Percentiles rank a stretch among this genome's conserved stretches.
Evolutionary conservation across 176 grass and related monocot genomes (phyloP).

Genomic region (Raddia distichophylla): DNA sequence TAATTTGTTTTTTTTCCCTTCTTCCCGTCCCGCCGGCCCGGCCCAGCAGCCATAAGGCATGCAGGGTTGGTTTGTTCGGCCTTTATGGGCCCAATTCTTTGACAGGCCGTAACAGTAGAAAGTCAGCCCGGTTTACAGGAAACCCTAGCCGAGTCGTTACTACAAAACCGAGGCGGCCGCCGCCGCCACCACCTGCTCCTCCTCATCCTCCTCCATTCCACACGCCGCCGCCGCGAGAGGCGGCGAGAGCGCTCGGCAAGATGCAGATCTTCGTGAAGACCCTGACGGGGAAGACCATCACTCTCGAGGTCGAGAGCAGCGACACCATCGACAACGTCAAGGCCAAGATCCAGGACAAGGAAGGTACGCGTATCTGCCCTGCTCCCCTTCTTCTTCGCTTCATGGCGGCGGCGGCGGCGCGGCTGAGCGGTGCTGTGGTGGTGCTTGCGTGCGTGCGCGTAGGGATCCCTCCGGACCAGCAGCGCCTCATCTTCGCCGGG

Average conservation of each 20-base stretch:
- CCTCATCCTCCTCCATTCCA: too few relatives aligned
- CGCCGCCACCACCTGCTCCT: not conserved
- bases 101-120: too few relatives aligned
- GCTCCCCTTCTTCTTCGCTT: not conserved
- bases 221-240: not conserved
- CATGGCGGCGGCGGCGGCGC: not conserved
- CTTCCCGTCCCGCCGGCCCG: not conserved
- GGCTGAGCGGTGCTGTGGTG: not conserved
- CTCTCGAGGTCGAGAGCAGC: slow-evolving; percentile 97
- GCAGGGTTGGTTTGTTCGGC: too few relatives aligned
- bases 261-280: slow-evolving; percentile 99
- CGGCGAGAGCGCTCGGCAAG: not conserved
- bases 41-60: too few relatives aligned
- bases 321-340: slow-evolving; percentile 99
- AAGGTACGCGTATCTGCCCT: slow-evolving; percentile 41
- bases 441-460: not conserved
- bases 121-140: not conserved
- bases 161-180: slow-evolving; percentile 6
- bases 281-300: slow-evolving; percentile 95
- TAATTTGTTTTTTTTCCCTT: not conserved
- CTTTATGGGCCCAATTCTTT: too few relatives aligned
- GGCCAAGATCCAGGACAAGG: slow-evolving; percentile 99
- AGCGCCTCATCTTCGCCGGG: slow-evolving; percentile 88
- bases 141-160: slow-evolving; percentile 14
- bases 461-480: slow-evolving; percentile 95